A percentile compares a stretch with the other conserved stretches of the same genome.
Conservation (phyloP, 2,329 filamentous ascomycete species). For the Knoxdaviesia proteae region DNA sequence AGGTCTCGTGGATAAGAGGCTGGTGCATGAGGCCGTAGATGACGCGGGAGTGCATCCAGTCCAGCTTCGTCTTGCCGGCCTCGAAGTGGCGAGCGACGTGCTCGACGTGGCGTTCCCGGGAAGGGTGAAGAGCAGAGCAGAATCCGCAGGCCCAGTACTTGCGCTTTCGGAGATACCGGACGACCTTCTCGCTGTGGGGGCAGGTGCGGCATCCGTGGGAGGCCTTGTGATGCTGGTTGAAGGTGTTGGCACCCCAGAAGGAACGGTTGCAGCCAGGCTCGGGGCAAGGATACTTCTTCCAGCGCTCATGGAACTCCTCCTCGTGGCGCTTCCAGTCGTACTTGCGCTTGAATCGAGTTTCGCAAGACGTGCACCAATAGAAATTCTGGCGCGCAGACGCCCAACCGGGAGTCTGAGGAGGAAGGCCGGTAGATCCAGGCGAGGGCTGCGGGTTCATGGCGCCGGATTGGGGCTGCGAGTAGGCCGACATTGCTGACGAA, state of each 20-base stretch:
- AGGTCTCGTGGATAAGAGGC: slow-evolving; percentile 36
- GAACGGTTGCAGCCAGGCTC: slow-evolving; percentile 42
- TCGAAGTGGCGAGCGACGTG: slow-evolving; percentile 50
- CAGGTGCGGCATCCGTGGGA: slow-evolving; percentile 44
- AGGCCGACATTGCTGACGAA: not conserved
- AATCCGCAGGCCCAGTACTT: slow-evolving; percentile 51
- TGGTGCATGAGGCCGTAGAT: slow-evolving; percentile 49
- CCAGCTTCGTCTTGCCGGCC: slow-evolving; percentile 36
- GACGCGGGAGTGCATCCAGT: slow-evolving; percentile 50
- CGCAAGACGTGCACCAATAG: slow-evolving; percentile 36
- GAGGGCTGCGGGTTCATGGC: slow-evolving; percentile 11
- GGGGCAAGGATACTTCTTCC: slow-evolving; percentile 46
- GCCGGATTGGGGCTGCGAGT: slow-evolving; percentile 3
- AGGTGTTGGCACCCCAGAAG: slow-evolving; percentile 47
- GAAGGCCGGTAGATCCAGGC: not conserved
- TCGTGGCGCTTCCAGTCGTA: slow-evolving; percentile 52
- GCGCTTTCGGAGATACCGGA: slow-evolving; percentile 40
- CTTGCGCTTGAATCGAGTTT: slow-evolving; percentile 46
- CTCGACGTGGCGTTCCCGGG: slow-evolving; percentile 45
- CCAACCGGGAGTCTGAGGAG: not conserved
- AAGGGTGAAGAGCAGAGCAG: slow-evolving; percentile 40
- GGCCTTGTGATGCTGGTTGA: slow-evolving; percentile 47
- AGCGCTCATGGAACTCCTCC: slow-evolving; percentile 48
- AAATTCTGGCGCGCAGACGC: slow-evolving; percentile 17
- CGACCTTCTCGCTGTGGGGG: slow-evolving; percentile 42